A percentile compares a stretch with the other conserved stretches of the same genome.
Conservation (phyloP, 2,329 filamentous ascomycete genomes). For the Cladosporium velox region DNA sequence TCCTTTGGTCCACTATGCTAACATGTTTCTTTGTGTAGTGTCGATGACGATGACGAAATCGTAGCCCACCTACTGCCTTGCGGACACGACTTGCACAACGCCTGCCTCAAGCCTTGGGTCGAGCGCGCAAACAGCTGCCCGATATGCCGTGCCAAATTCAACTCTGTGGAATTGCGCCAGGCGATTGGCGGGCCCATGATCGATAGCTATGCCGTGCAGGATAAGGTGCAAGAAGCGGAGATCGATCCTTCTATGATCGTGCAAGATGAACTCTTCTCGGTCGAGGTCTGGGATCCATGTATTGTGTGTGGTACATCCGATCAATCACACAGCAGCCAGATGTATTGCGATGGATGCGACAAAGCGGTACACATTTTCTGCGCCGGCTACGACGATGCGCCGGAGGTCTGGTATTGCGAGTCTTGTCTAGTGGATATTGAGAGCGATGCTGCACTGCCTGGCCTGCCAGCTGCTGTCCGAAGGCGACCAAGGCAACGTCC, state of each 20-base stretch:
- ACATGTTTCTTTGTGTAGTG: slow-evolving; percentile 29
- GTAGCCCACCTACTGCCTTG: slow-evolving; percentile 71
- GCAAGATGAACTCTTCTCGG: slow-evolving; percentile 62
- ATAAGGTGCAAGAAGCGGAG: slow-evolving; percentile 87
- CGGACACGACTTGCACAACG: slow-evolving; percentile 88
- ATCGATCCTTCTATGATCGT: slow-evolving; percentile 80
- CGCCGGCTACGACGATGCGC: slow-evolving; percentile 70
- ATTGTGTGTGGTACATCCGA: slow-evolving; percentile 80
- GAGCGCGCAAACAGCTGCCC: slow-evolving; percentile 97
- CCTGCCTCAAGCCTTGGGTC: slow-evolving; percentile 90
- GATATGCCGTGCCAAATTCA: slow-evolving; percentile 90
- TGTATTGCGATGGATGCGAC: slow-evolving; percentile 91
- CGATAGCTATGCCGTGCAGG: slow-evolving; percentile 67
- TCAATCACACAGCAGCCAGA: slow-evolving; percentile 79
- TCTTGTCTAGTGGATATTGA: slow-evolving; percentile 59
- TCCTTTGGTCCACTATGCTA: slow-evolving; percentile 28
- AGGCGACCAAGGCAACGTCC: slow-evolving; percentile 30
- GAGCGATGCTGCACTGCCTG: slow-evolving; percentile 31
- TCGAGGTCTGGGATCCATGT: slow-evolving; percentile 67
- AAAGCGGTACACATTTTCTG: slow-evolving; percentile 90
- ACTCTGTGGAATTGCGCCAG: slow-evolving; percentile 81
- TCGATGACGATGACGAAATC: slow-evolving; percentile 49
- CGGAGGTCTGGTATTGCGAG: slow-evolving; percentile 78
- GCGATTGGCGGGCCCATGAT: slow-evolving; percentile 65
- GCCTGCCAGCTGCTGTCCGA: slow-evolving; percentile 31